Base-by-base conservation (phyloP, 1,139 yeast genomes). In the Taiozyma sp. region DNA sequence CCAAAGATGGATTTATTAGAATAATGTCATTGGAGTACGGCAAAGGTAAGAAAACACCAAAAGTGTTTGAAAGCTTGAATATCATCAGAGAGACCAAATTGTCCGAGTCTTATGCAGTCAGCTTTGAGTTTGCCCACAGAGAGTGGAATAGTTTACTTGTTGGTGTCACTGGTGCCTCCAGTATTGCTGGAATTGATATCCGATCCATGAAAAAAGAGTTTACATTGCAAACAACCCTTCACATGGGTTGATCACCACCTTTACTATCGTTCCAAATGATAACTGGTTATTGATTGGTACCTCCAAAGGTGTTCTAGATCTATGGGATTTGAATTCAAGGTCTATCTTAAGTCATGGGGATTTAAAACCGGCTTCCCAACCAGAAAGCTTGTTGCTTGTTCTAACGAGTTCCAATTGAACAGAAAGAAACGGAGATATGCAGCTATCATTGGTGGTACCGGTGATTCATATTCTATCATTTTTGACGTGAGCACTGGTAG, bases 271-370 rank as follows among this genome's bases (percentile, higher is more conserved):
- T 53, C 67, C 68, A 0, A 67, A 73, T 23, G 73, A 72, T 44
- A 66, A 70, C 8, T 89, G 97, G 92, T 61, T 87, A 4, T 65
- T 90, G 5, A 65, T 86, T 3, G 97, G 97, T 0, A 88, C 97
- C 0, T 72, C 79, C 1, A 78, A 76, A 45, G 98, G 98, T 1
- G 70, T 84, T 1, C 65, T 93, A 34, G 82, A 82, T 55, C 67
- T 93, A 23, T 91, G 97, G 96, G 97, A 92, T 66, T 60, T 87
- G 44, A 72, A 50, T 89, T 90, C 64, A 75, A 74, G 41, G 58
- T 86, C 0, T 69, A 79, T 46, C 71, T 88, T 30, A 83, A 79
- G 54, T 72, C 84, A 1, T 87, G 91, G 83, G 76, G 77, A 8
- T 73, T 86, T 46, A 76, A 75, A 16, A 72, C 74, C 16, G 69